A percentile compares a stretch with the other conserved stretches of the same genome.
Conservation (phyloP, 352 stramenopile species). For the Phytopythium chamaehyphon region DNA sequence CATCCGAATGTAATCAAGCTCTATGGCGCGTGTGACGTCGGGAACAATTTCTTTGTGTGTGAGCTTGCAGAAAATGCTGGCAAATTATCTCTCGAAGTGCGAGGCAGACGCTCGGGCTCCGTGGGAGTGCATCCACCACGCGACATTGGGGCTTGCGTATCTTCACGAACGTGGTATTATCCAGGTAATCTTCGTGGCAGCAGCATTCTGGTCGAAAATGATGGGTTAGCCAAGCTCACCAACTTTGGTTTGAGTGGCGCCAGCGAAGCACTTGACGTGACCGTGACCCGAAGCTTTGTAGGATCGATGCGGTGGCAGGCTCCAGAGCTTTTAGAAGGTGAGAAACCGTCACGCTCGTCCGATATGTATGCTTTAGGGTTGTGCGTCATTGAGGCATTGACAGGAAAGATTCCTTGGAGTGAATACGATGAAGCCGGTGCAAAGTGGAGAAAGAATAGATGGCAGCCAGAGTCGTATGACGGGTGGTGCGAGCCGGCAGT, state of each 20-base stretch:
- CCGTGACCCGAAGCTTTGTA: background rate
- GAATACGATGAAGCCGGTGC: too few relatives aligned
- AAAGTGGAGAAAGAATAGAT: too few relatives aligned
- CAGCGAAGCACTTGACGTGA: background rate
- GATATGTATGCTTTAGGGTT: too few relatives aligned
- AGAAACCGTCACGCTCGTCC: too few relatives aligned
- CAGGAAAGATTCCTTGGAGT: too few relatives aligned
- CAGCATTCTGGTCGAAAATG: slow-evolving; percentile 21
- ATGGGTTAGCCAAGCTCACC: slow-evolving; percentile 16
- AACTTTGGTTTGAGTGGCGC: slow-evolving; percentile 19
- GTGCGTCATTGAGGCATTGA: too few relatives aligned
- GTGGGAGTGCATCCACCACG: slow-evolving; percentile 10
- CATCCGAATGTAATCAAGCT: slow-evolving; percentile 22
- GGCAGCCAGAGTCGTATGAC: too few relatives aligned
- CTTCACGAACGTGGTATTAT: slow-evolving; percentile 11
- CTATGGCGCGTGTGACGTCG: slow-evolving; percentile 10
- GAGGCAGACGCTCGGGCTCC: background rate
- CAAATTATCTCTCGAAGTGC: background rate
- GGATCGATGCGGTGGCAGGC: background rate
- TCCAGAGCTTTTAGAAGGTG: too few relatives aligned
- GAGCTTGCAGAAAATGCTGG: slow-evolving; percentile 8
- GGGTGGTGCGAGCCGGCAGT: too few relatives aligned
- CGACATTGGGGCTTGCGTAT: slow-evolving; percentile 7
- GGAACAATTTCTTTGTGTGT: slow-evolving; percentile 11
- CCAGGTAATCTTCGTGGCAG: slow-evolving; percentile 22